Base-by-base conservation (phyloP, 2,329 filamentous ascomycete genomes). In the Scedosporium dehoogii region DNA sequence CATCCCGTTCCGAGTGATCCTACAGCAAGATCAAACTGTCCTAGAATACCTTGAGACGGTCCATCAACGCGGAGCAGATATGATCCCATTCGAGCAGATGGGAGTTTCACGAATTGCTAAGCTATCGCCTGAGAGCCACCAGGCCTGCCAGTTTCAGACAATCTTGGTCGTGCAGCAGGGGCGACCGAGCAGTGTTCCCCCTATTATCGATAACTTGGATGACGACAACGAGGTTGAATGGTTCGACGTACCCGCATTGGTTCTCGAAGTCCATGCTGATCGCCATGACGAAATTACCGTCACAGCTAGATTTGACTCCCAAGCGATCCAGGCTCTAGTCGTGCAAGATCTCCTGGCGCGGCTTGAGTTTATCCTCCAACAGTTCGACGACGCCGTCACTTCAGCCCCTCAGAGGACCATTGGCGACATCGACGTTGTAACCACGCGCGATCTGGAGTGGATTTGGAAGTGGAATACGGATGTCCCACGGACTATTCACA, bases 61-160 rank as follows among this genome's bases (percentile, higher is more conserved):
- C 3, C 68, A 70, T 46, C 56, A 66, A 21, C 66, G 69, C 48
- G 58, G 63, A 1, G 60, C 59, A 18, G 62, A 64, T 4, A 66
- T 67, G 64, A 64, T 63, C 3, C 62, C 60, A 4, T 66, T 65
- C 42, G 68, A 68, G 51, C 67, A 69, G 41, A 65, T 57, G 23
- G 67, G 67, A 25, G 56, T 69, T 16, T 64, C 66, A 12, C 66
- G 66, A 29, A 69, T 69, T 33, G 56, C 63, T 4, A 62, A 64
- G 18, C 6, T 67, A 2, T 63, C 64, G 38, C 55, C 61, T 2
- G 64, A 67, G 16, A 65, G 65, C 6, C 63, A 63, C 27, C 38
- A 61, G 3, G 56, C 64, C 6, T 68, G 69, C 25, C 60, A 67
- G 14, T 72, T 74, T 57, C 68, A 66, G 25, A 73, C 66, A 6